These are phyloP conservation scores for Chlamydomonas urium DNA, from an alignment of 139 green algal genomes.

Conservation along the genomic window DNA sequence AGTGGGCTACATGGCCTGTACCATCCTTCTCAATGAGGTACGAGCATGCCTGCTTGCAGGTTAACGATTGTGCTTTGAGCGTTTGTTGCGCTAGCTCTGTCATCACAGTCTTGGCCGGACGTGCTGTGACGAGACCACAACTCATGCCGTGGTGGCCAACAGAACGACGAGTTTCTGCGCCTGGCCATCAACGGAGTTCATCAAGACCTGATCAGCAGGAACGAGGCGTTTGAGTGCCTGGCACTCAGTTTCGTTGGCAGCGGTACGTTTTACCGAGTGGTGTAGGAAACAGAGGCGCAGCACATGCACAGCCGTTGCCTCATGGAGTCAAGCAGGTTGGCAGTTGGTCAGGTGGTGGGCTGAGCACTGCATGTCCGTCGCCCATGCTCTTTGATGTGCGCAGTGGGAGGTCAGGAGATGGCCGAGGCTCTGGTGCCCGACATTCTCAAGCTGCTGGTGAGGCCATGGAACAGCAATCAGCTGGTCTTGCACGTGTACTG, in stretches of 20 bases:
- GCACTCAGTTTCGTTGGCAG: slow-evolving; percentile 87
- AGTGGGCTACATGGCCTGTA: slow-evolving; percentile 92
- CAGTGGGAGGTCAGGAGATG: slow-evolving; percentile 96
- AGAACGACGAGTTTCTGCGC: slow-evolving; percentile 95
- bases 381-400: slow-evolving; percentile 24
- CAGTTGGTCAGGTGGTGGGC: too few relatives aligned
- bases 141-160: slow-evolving; percentile 24
- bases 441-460: slow-evolving; percentile 86
- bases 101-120: too few relatives aligned
- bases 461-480: too few relatives aligned
- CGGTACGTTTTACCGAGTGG: too few relatives aligned
- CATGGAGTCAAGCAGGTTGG: too few relatives aligned
- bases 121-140: not conserved
- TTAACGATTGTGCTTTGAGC: not conserved
- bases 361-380: too few relatives aligned
- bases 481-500: too few relatives aligned
- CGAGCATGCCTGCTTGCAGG: not conserved
- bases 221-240: slow-evolving; percentile 95
- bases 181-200: slow-evolving; percentile 96
- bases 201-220: slow-evolving; percentile 86
- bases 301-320: too few relatives aligned
- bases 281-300: too few relatives aligned
- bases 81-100: not conserved
- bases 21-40: slow-evolving; percentile 87
- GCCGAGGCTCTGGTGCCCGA: slow-evolving; percentile 85